A percentile compares a stretch with the other conserved stretches of the same genome.
These are phyloP conservation scores for Cyclotella atomus DNA, from an alignment of 108 stramenopile genomes.

Conservation along the genomic window DNA sequence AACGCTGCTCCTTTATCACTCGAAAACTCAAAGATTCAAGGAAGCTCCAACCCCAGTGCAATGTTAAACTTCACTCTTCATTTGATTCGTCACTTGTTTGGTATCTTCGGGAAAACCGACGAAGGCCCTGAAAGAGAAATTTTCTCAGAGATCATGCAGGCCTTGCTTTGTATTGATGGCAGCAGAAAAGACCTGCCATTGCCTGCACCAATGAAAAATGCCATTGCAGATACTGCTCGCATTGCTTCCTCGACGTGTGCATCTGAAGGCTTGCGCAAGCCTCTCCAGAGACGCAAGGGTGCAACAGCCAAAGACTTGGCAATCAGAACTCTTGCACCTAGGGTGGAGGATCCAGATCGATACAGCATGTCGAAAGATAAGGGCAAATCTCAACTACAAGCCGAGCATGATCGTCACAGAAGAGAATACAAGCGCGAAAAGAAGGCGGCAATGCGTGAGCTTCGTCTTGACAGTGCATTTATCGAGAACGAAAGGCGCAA, in stretches of 20 bases:
- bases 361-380: slow-evolving; percentile 93
- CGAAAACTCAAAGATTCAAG: slow-evolving; percentile 58
- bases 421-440: slow-evolving; percentile 96
- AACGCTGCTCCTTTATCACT: slow-evolving; percentile 44
- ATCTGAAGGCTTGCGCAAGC: slow-evolving; percentile 34
- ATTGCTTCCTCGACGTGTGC: slow-evolving; percentile 41
- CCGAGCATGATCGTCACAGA: slow-evolving; percentile 82
- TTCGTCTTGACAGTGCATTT: slow-evolving; percentile 86
- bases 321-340: slow-evolving; percentile 86
- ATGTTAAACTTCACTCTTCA: slow-evolving; percentile 59
- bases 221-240: slow-evolving; percentile 50
- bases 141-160: slow-evolving; percentile 58
- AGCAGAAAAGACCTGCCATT: slow-evolving; percentile 51
- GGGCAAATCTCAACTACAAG: slow-evolving; percentile 84
- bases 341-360: slow-evolving; percentile 86
- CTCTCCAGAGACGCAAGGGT: slow-evolving; percentile 61
- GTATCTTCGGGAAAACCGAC: slow-evolving; percentile 38
- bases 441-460: slow-evolving; percentile 92
- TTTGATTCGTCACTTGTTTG: slow-evolving; percentile 43
- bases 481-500: slow-evolving; percentile 81
- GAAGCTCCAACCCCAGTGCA: slow-evolving; percentile 25
- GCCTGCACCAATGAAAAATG: slow-evolving; percentile 45
- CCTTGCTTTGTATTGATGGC: slow-evolving; percentile 60
- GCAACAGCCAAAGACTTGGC: slow-evolving; percentile 50
- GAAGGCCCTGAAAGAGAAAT: slow-evolving; percentile 63